Evolutionary conservation across 2,329 filamentous ascomycete genomes (phyloP).

Genomic region (Herpotrichia juniperi): DNA sequence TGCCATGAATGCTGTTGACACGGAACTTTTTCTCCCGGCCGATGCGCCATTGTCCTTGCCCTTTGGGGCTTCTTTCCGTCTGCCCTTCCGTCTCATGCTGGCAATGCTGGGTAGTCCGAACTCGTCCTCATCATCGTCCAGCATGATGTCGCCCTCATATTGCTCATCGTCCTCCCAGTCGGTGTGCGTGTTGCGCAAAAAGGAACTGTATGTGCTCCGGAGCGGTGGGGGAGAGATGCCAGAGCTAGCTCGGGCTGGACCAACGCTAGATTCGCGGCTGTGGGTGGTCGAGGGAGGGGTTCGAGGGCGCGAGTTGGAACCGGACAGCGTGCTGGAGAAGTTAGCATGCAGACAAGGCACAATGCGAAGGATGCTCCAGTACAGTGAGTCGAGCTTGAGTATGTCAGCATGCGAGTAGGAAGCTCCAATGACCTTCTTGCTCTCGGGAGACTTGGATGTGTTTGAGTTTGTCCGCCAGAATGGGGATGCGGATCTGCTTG

Average conservation of each 20-base stretch:
- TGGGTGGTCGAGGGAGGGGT: slow-evolving; percentile 72
- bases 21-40: slow-evolving; percentile 21
- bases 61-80: slow-evolving; percentile 52
- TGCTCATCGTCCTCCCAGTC: slow-evolving; percentile 79
- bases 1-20: slow-evolving; percentile 60
- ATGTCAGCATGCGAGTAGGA: slow-evolving; percentile 97
- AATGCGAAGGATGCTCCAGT: slow-evolving; percentile 21
- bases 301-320: slow-evolving; percentile 69
- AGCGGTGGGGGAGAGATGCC: slow-evolving; percentile 64
- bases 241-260: slow-evolving; percentile 60
- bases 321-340: slow-evolving; percentile 62
- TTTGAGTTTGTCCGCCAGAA: slow-evolving; percentile 76
- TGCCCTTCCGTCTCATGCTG: slow-evolving; percentile 79
- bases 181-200: slow-evolving; percentile 80
- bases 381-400: slow-evolving; percentile 84
- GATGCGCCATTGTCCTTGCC: slow-evolving; percentile 52
- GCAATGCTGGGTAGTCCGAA: slow-evolving; percentile 93
- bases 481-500: slow-evolving; percentile 75
- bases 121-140: slow-evolving; percentile 91
- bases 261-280: slow-evolving; percentile 63
- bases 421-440: slow-evolving; percentile 82
- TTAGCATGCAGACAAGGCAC: slow-evolving; percentile 19
- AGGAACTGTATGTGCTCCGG: slow-evolving; percentile 77
- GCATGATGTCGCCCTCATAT: slow-evolving; percentile 72
- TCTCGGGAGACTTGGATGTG: slow-evolving; percentile 54